Conservation (phyloP, 2,329 filamentous ascomycete species). For the Penicillium sp. region DNA sequence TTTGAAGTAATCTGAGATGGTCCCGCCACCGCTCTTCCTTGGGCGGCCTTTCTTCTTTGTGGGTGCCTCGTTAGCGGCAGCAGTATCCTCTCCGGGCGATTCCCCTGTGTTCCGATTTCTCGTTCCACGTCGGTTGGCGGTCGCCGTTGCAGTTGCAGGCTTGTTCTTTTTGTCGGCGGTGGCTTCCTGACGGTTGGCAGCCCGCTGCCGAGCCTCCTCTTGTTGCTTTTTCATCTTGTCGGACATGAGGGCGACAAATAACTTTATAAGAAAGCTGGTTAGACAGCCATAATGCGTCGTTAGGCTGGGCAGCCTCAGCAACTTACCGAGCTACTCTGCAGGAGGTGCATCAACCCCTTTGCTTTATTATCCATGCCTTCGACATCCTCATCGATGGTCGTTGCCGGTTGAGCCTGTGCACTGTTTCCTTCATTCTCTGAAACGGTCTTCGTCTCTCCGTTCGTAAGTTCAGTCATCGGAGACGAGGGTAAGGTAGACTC, state of each 20-base stretch:
- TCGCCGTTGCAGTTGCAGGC: conserved; percentile 13
- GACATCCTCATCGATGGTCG: conserved; percentile 31
- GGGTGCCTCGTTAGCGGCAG: conserved; percentile 20
- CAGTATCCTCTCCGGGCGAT: conserved; percentile 19
- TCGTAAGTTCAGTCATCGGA: conserved; percentile 26
- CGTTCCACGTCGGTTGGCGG: conserved; percentile 34
- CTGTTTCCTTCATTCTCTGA: conserved; percentile 11
- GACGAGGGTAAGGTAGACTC: conserved; percentile 39
- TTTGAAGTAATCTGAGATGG: conserved; percentile 65
- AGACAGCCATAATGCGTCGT: background rate
- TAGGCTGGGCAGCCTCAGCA: background rate
- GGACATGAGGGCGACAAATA: conserved; percentile 55
- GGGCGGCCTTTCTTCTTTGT: conserved; percentile 29
- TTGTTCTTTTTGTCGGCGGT: conserved; percentile 33
- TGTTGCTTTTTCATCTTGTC: conserved; percentile 55
- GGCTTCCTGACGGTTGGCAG: conserved; percentile 36
- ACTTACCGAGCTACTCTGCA: conserved; percentile 51
- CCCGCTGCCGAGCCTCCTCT: conserved; percentile 45
- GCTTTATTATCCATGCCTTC: conserved; percentile 50
- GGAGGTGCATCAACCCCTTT: conserved; percentile 49
- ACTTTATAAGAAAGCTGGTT: conserved; percentile 30
- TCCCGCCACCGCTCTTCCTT: conserved; percentile 30
- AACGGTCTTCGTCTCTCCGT: conserved; percentile 14
- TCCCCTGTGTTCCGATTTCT: conserved; percentile 32
- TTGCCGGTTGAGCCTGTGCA: conserved; percentile 21